These are phyloP conservation scores for Paramyrothecium sp. DNA, from an alignment of 2,329 filamentous ascomycete genomes.

Conservation along the genomic window DNA sequence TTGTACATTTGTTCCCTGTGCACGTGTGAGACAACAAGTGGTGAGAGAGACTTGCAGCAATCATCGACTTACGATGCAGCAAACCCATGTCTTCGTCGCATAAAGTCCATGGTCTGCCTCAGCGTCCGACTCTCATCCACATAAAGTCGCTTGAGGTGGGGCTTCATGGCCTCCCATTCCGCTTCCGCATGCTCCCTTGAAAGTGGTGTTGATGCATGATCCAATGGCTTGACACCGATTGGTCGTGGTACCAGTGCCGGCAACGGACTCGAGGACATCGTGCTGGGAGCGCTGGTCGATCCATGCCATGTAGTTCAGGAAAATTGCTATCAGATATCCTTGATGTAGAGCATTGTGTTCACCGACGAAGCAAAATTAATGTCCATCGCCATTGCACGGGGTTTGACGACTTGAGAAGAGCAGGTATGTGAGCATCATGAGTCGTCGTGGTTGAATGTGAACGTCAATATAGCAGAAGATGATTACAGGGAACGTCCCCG, in stretches of 20 bases:
- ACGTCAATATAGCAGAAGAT: too few relatives aligned
- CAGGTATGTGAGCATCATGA: background rate
- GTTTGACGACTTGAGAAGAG: too few relatives aligned
- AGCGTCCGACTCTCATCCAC: conserved; percentile 33
- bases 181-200: conserved; percentile 32
- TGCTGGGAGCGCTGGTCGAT: too few relatives aligned
- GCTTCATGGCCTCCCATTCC: conserved; percentile 30
- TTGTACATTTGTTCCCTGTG: conserved; percentile 38
- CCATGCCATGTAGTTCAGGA: too few relatives aligned
- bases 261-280: conserved; percentile 7
- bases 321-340: too few relatives aligned
- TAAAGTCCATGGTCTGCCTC: conserved; percentile 32
- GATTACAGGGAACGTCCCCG: too few relatives aligned
- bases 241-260: conserved; percentile 31
- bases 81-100: conserved; percentile 31
- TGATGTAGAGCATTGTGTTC: too few relatives aligned
- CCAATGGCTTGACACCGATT: conserved; percentile 21
- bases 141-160: conserved; percentile 30
- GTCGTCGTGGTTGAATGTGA: too few relatives aligned
- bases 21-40: background rate
- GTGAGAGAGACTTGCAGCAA: background rate
- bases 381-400: conserved; percentile 13
- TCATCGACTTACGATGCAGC: conserved; percentile 31
- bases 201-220: conserved; percentile 19
- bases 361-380: too few relatives aligned